These are phyloP conservation scores for Echinochloa phyllopogon DNA, from an alignment of 176 grass and related monocot species.

Conservation along the genomic window DNA sequence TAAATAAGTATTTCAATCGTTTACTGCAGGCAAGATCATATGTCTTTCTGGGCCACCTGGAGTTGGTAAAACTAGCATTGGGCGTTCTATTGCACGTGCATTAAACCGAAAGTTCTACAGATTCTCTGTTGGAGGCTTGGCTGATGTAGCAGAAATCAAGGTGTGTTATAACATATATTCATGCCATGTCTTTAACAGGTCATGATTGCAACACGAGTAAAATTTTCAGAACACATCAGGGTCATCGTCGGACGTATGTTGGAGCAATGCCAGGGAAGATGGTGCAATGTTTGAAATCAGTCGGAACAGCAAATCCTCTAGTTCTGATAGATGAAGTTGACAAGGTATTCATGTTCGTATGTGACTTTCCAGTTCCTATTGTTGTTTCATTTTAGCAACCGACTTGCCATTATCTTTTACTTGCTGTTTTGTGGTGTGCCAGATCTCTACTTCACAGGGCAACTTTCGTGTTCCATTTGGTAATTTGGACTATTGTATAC, in stretches of 20 bases:
- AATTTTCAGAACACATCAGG: constrained; percentile 58
- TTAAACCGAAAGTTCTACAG: constrained; percentile 88
- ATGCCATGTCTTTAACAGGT: constrained; percentile 14
- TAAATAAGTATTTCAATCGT: not conserved
- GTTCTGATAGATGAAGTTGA: constrained; percentile 99
- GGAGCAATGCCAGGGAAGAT: constrained; percentile 99
- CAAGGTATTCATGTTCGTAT: constrained; percentile 59
- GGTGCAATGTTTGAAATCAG: constrained; percentile 93
- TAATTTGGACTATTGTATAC: not conserved
- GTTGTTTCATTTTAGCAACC: constrained; percentile 26
- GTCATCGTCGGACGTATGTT: constrained; percentile 96
- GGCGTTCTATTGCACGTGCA: constrained; percentile 93
- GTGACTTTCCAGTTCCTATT: not conserved
- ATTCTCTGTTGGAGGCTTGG: constrained; percentile 98
- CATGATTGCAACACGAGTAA: not conserved
- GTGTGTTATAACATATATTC: constrained; percentile 40
- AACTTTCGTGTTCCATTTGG: constrained; percentile 15
- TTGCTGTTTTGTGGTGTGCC: constrained; percentile 5
- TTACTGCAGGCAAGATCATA: constrained; percentile 88
- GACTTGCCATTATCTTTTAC: constrained; percentile 5
- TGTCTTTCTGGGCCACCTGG: constrained; percentile 80
- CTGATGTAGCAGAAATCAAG: constrained; percentile 99
- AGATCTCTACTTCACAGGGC: constrained; percentile 1
- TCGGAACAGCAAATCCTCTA: constrained; percentile 91
- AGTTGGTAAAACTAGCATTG: constrained; percentile 99